Conservation (phyloP, 352 stramenopile genomes). For the Globisporangium cystogenes region DNA sequence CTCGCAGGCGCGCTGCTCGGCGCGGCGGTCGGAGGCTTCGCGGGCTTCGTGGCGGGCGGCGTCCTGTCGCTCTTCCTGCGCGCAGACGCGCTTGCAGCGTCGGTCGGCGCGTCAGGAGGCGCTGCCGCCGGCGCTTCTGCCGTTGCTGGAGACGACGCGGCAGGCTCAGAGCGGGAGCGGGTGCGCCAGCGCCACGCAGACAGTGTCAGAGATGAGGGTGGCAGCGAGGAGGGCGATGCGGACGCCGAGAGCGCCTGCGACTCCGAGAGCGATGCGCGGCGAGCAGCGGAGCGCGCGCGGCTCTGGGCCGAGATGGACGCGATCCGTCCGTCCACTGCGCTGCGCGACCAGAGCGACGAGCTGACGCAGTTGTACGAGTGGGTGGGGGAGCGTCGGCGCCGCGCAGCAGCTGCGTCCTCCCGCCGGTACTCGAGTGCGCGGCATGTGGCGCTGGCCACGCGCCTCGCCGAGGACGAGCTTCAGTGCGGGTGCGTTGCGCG, state of each 20-base stretch:
- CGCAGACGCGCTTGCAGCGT: slow-evolving; percentile 43
- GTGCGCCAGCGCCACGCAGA: not conserved
- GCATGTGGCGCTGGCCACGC: slow-evolving; percentile 39
- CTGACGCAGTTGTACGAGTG: slow-evolving; percentile 41
- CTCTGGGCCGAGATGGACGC: slow-evolving; percentile 34
- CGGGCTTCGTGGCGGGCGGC: slow-evolving; percentile 50
- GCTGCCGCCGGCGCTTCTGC: not conserved
- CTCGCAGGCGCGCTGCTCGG: slow-evolving; percentile 57
- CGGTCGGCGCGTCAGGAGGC: slow-evolving; percentile 13
- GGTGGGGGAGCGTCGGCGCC: slow-evolving; percentile 31
- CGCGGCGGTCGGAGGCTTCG: slow-evolving; percentile 47
- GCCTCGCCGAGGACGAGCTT: slow-evolving; percentile 58
- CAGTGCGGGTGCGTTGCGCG: slow-evolving; percentile 37
- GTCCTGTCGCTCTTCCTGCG: slow-evolving; percentile 62
- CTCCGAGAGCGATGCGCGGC: not conserved
- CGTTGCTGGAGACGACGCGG: not conserved
- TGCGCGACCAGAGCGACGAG: slow-evolving; percentile 24
- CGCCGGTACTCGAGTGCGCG: slow-evolving; percentile 44
- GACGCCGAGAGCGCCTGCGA: not conserved
- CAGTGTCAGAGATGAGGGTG: slow-evolving; percentile 1
- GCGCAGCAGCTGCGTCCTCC: slow-evolving; percentile 22
- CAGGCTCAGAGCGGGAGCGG: not conserved
- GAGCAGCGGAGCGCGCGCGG: slow-evolving; percentile 22
- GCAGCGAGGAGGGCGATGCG: slow-evolving; percentile 6
- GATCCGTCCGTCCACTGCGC: slow-evolving; percentile 7